phyloP scores from a whole-genome alignment of 371 early-diverging fungal genomes.

The Apophysomyces sp. region DNA sequence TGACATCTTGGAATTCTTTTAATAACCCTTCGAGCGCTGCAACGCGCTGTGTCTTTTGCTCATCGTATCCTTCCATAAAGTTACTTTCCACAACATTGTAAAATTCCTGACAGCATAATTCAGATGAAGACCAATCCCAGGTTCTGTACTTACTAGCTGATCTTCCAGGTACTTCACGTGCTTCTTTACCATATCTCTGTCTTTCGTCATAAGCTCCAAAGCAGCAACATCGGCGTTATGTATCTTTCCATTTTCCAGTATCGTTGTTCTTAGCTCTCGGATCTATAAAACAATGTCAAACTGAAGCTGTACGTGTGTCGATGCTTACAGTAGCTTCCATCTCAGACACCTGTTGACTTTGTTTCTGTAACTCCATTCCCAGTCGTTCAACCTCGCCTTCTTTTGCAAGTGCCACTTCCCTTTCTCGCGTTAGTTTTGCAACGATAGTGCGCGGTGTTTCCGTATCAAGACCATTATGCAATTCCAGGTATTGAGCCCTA shows the following conservation, averaged over 20 bases:
- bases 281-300: conserved; percentile 5
- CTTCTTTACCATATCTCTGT: conserved; percentile 35
- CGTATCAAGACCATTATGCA: neutral
- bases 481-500: conserved; percentile 17
- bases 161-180: conserved; percentile 51
- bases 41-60: conserved; percentile 58
- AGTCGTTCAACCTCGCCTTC: neutral
- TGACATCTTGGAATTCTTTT: conserved; percentile 3
- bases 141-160: conserved; percentile 45
- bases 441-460: conserved; percentile 15
- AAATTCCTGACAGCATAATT: conserved; percentile 39
- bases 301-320: neutral
- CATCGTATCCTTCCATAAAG: conserved; percentile 53
- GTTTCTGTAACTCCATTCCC: neutral
- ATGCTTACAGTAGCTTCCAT: conserved; percentile 1
- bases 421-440: conserved; percentile 2
- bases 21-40: conserved; percentile 61
- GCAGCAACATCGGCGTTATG: conserved; percentile 8
- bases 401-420: neutral
- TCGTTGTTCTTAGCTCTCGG: conserved; percentile 3
- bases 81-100: conserved; percentile 63
- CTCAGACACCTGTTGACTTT: neutral
- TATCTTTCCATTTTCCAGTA: conserved; percentile 10
- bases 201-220: conserved; percentile 8
- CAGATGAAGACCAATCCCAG: neutral